phyloP scores from a whole-genome alignment of 805 yeast species.

The Cyberlindnera misumaiensis region DNA sequence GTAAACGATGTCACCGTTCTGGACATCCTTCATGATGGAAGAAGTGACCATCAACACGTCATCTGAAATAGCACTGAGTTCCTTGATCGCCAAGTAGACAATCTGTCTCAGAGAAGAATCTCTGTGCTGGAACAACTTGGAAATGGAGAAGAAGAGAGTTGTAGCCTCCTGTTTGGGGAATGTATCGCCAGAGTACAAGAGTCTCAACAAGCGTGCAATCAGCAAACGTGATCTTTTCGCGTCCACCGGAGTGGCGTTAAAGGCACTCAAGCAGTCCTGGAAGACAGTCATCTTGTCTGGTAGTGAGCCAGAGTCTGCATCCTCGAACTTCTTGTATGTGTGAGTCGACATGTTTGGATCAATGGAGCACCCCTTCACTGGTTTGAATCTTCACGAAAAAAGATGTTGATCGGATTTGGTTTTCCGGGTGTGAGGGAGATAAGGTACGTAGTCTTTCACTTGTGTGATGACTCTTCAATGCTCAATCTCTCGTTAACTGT shows the following conservation, averaged over 20 bases:
- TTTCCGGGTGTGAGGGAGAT: no score
- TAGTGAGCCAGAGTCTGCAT: constrained; percentile 53
- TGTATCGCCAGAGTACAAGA: constrained; percentile 78
- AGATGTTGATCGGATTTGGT: background rate
- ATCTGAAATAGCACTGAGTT: constrained; percentile 73
- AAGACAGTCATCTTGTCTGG: constrained; percentile 97
- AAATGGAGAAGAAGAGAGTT: constrained; percentile 84
- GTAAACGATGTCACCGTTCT: constrained; percentile 76
- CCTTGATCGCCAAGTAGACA: constrained; percentile 91
- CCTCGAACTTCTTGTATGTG: constrained; percentile 80
- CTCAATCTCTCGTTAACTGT: no score
- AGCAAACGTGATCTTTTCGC: constrained; percentile 80
- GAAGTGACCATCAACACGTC: constrained; percentile 97
- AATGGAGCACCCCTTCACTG: constrained; percentile 2
- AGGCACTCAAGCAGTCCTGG: constrained; percentile 89
- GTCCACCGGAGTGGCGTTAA: constrained; percentile 85
- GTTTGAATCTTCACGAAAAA: background rate
- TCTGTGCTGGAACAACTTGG: constrained; percentile 90
- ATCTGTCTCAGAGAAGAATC: constrained; percentile 84
- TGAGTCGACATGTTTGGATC: constrained; percentile 61
- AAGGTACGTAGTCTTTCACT: no score
- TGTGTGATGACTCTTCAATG: no score
- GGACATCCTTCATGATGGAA: constrained; percentile 96
- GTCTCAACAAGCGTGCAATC: constrained; percentile 74
- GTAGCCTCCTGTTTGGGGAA: constrained; percentile 90